Base-by-base conservation (phyloP, 768 basidiomycete species). In the Lentinula detonsa region DNA sequence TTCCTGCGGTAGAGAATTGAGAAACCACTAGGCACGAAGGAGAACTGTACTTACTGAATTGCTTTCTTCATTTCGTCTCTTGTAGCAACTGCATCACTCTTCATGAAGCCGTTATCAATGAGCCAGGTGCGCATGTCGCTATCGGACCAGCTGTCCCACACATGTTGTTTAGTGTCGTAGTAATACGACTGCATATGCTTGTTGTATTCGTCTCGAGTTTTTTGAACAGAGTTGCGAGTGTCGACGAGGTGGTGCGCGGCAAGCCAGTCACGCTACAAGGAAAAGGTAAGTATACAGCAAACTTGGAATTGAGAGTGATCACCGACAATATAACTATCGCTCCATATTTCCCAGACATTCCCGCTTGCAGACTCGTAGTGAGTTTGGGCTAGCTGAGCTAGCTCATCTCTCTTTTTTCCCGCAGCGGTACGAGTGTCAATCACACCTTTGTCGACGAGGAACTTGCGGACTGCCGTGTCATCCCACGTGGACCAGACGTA, bases 401-500 rank as follows among this genome's bases (percentile, higher is more conserved):
- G 72, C 65, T 96, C 86, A 9, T 84, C 80, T 45, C 84, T 83
- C 59, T 81, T 86, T 60, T 83, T 81, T 64, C 85, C 75, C n/a
- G 75, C 72, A 62, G 82, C 85, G 3, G 88, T 81, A 67, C 90
- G 81, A 37, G 31, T 53, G 18, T 53, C 52, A 62, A 92, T 67
- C 39, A 92, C 76, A 28, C 89, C 88, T 67, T 91, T 85, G 39
- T 87, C 78, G 69, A 89, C 85, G 50, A 95, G 82, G 74, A 87
- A 97, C 0, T 68, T 72, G 54, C 88, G 78, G 49, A 98, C 72
- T 63, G 80, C 79, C 66, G 79, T 87, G 65, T 95, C 92, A 60
- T 90, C 86, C 96, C 96, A 97, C 0, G 89, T 84, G 0, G 90
- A 92, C 72, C 90, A 96, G 18, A 95, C 74, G 65, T 94, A 95